Base-by-base conservation (phyloP, 2,329 filamentous ascomycete genomes). In the Nemania abortiva region DNA sequence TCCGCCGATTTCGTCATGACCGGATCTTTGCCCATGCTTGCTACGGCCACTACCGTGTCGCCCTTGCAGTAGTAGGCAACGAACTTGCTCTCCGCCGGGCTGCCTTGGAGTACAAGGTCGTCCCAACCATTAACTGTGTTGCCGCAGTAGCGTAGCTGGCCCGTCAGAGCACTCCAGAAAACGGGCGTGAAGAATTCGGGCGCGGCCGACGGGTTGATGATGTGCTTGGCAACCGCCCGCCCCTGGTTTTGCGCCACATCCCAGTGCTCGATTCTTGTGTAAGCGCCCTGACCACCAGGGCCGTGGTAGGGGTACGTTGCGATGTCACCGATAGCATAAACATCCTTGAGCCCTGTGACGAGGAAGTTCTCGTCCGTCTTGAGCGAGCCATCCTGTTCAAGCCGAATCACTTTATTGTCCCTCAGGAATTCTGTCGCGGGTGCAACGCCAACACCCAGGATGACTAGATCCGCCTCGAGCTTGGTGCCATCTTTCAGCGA, bases 221-320 rank as follows among this genome's bases (percentile, higher is more conserved):
- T 97, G 75, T 92, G 89, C 61, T 86, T 85, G 1, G 94, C 96
- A 0, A 92, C 95, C 27, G 88, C 87, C 52, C 95, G 92, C 2
- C 96, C 96, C 1, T 93, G 86, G 77, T 98, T 98, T 78, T 98
- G 96, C 4, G 96, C 96, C 2, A 99, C 96, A 81, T 98, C 95
- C 96, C 96, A 99, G 80, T 99, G 96, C 85, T 99, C 96, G 77
- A 98, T 98, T 71, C 96, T 91, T 0, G 92, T 89, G 20, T 87
- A 86, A 53, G 86, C 86, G 70, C 92, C 93, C 18, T 91, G 87
- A 29, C 93, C 91, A 27, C 93, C 94, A 0, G 96, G 96, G 1
- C 96, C 96, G 79, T 93, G 88, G 84, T 99, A 99, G 0, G 96
- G 96, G 81, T 94, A 98, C 0, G 92, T 95, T 13, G 96, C 95